Conservation (phyloP, 2,329 filamentous ascomycete genomes). For the Alternaria sp. region DNA sequence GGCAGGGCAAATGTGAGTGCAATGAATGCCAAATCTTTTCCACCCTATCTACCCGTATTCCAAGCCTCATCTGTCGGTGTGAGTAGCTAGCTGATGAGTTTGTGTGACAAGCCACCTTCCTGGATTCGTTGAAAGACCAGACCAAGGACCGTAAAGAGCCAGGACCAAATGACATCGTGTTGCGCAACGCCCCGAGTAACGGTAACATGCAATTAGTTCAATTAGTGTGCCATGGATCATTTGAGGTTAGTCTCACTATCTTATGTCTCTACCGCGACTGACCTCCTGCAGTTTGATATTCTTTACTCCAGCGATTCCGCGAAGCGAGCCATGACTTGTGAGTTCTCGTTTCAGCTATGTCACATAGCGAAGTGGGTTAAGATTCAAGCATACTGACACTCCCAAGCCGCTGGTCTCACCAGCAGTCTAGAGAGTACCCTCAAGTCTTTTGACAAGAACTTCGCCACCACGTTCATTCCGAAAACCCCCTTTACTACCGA, state of each 20-base stretch:
- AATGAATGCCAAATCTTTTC: background rate
- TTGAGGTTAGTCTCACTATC: constrained; percentile 62
- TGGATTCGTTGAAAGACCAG: constrained; percentile 68
- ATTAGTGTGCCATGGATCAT: constrained; percentile 85
- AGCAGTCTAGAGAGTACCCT: constrained; percentile 70
- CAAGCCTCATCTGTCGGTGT: background rate
- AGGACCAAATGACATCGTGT: constrained; percentile 53
- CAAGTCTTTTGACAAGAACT: constrained; percentile 74
- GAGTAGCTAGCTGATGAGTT: constrained; percentile 22
- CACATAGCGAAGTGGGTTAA: background rate
- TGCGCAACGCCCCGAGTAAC: constrained; percentile 67
- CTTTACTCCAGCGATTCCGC: constrained; percentile 83
- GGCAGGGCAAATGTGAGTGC: constrained; percentile 75
- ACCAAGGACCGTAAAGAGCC: constrained; percentile 46
- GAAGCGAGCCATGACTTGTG: constrained; percentile 60
- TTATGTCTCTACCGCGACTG: background rate
- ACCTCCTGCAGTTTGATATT: constrained; percentile 74
- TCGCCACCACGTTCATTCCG: constrained; percentile 72
- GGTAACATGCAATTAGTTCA: constrained; percentile 89
- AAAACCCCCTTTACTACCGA: constrained; percentile 77
- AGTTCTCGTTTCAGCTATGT: constrained; percentile 22
- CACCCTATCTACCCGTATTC: too few relatives aligned
- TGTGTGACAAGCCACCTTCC: constrained; percentile 64
- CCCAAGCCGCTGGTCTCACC: constrained; percentile 66
- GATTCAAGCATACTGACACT: constrained; percentile 16